Base-by-base conservation (phyloP, 805 yeast species). In the Candida tibetensis region DNA sequence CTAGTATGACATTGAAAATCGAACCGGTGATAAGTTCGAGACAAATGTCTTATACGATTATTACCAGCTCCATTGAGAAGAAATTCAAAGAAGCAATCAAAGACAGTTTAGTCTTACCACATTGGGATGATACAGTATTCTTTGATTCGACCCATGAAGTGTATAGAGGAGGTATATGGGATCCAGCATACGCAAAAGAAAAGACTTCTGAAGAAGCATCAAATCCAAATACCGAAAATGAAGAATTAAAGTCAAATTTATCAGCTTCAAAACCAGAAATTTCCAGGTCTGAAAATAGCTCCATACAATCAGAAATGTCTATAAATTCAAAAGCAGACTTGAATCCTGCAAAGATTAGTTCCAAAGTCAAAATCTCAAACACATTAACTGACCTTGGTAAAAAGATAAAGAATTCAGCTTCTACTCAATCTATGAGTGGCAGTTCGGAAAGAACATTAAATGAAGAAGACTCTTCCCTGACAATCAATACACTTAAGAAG, bases 151-250 rank as follows among this genome's bases (percentile, higher is more conserved):
- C 63, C 2, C 71, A 62, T 28, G 95, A 87, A 46, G 60, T 87
- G 10, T 93, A 80, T 58, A 75, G 96, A 46, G 99, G 96, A 35
- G 99, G 99, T 13, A 79, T 91, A 17, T 91, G 98, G 98, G 89
- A 83, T 46, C 68, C 69, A 16, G 39, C 60, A 21, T 28, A 35
- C 4, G 16, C 5, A 12, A n/a, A 15, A 14, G 7, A 5, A 15
- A 4, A 17, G 21, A 28, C 18, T 3, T 5, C 23, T 9, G 30
- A 28, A 3, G 3, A 13, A 9, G 17, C 19, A 6, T 10, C 21
- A 9, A 28, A 29, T 4, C 2, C 21, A 5, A n/a, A n/a, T 13
- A 15, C 38, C 14, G 7, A 19, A 7, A 25, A 38, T 10, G 34
- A 44, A 7, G 30, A 31, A 3, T 32, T 16, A n/a, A 32, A 32